phyloP scores from a whole-genome alignment of 2,329 filamentous ascomycete species.

The Clonostachys sp. region DNA sequence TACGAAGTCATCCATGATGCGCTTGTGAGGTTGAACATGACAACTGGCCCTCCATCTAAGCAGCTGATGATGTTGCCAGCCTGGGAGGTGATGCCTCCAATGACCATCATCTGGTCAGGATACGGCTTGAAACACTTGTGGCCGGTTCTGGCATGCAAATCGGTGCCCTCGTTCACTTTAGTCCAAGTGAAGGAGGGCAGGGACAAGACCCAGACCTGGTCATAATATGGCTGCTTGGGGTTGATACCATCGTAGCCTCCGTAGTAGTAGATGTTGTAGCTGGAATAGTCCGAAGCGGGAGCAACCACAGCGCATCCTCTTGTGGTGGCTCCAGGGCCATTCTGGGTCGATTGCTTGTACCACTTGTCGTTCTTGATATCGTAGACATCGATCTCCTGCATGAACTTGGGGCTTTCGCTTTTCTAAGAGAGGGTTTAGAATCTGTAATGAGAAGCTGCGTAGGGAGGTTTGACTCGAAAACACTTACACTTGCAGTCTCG shows the following conservation, averaged over 20 bases:
- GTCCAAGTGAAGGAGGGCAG: conserved; percentile 81
- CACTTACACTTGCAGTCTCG: conserved; percentile 23
- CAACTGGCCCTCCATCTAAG: conserved; percentile 45
- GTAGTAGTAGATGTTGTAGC: conserved; percentile 81
- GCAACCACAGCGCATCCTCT: conserved; percentile 72
- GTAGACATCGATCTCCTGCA: conserved; percentile 68
- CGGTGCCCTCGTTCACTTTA: conserved; percentile 37
- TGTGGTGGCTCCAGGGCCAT: conserved; percentile 54
- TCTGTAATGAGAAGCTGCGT: not conserved
- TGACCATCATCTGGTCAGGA: conserved; percentile 74
- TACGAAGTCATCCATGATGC: conserved; percentile 68
- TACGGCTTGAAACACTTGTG: conserved; percentile 74
- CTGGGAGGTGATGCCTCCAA: conserved; percentile 58
- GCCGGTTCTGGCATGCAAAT: conserved; percentile 59
- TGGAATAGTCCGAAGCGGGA: conserved; percentile 65
- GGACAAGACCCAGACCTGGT: conserved; percentile 78
- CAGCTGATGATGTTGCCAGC: conserved; percentile 28
- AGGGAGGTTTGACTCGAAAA: no score
- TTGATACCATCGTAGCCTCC: conserved; percentile 64
- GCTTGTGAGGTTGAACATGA: conserved; percentile 70
- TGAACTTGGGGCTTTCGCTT: conserved; percentile 66
- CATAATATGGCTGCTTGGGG: conserved; percentile 30
- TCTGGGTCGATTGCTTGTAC: conserved; percentile 63
- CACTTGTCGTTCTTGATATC: conserved; percentile 66
- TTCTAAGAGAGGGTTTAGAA: conserved; percentile 29